Conservation (phyloP, 139 green algal genomes). For the Eudorina sp. region DNA sequence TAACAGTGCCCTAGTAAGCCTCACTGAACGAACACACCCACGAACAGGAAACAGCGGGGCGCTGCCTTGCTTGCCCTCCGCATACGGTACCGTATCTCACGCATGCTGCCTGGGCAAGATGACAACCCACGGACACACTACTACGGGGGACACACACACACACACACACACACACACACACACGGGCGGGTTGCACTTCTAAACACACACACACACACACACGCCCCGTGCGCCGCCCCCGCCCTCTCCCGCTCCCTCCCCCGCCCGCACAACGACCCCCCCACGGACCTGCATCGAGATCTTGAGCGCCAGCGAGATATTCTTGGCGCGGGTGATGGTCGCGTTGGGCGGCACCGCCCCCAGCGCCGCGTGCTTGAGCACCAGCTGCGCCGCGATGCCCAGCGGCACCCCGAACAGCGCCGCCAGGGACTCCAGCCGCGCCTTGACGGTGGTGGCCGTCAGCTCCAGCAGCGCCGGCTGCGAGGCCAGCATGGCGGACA, state of each 20-base stretch:
- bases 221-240: no score
- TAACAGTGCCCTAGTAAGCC: no score
- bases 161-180: neutral
- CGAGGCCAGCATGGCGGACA: slow-evolving; percentile 46
- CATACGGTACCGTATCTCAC: no score
- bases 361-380: slow-evolving; percentile 66
- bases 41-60: no score
- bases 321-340: slow-evolving; percentile 70
- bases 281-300: slow-evolving; percentile 57
- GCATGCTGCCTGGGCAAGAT: neutral
- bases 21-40: no score
- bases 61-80: no score
- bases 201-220: no score
- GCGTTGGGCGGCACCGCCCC: slow-evolving; percentile 67
- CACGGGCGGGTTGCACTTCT: no score
- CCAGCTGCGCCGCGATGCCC: slow-evolving; percentile 55
- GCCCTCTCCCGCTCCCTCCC: no score
- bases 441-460: slow-evolving; percentile 64
- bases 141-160: no score
- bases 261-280: no score
- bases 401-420: slow-evolving; percentile 62
- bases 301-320: slow-evolving; percentile 55
- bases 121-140: neutral
- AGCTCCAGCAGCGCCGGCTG: slow-evolving; percentile 66
- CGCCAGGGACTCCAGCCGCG: slow-evolving; percentile 59